phyloP scores from a whole-genome alignment of 345 rosid genomes.

The Sonneratia alba region DNA sequence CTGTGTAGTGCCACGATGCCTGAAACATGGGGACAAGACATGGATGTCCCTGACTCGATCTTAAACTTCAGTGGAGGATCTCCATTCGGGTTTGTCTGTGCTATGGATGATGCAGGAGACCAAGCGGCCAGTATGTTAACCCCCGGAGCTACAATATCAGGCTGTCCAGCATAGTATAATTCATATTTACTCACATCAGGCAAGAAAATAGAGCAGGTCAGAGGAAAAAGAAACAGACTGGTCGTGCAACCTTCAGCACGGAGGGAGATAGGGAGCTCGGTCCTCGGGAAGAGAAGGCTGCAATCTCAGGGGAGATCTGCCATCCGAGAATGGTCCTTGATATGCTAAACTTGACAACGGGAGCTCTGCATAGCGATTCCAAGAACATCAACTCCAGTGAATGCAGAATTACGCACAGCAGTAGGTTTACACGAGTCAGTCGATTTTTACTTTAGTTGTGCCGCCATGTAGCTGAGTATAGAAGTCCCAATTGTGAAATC shows the following conservation, averaged over 20 bases:
- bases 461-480: constrained; percentile 32
- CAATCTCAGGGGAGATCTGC: constrained; percentile 43
- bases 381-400: background rate
- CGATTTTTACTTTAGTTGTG: constrained; percentile 20
- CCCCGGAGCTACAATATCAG: constrained; percentile 61
- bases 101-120: constrained; percentile 31
- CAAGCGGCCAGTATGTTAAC: constrained; percentile 49
- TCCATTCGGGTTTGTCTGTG: background rate
- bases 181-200: background rate
- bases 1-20: constrained; percentile 45
- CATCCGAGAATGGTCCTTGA: constrained; percentile 30
- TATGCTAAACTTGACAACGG: constrained; percentile 31
- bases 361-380: constrained; percentile 20
- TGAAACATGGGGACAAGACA: constrained; percentile 52
- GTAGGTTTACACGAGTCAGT: background rate
- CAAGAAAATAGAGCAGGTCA: background rate
- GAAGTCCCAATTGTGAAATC: constrained; percentile 36
- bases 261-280: constrained; percentile 48
- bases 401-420: background rate
- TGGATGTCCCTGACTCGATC: constrained; percentile 50
- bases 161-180: constrained; percentile 18
- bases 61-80: constrained; percentile 19
- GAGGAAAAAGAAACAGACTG: background rate
- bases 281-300: constrained; percentile 49
- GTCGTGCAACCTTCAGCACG: constrained; percentile 32